Conservation (phyloP, 1,284 basidiomycete genomes). For the Ceratobasidium sp. region DNA sequence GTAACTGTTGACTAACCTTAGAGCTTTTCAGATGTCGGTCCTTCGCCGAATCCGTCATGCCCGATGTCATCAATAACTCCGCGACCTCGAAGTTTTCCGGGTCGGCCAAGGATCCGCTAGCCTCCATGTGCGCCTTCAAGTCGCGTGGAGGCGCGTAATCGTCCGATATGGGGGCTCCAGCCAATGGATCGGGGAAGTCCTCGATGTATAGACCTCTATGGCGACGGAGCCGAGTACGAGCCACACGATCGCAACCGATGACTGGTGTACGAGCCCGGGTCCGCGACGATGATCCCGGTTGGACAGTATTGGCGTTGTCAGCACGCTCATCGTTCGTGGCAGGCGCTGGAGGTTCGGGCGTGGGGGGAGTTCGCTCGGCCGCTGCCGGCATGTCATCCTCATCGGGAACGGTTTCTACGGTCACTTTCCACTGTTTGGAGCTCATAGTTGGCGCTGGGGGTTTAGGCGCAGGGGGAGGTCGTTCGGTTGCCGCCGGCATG, state of each 20-base stretch:
- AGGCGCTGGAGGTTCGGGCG: too few relatives aligned
- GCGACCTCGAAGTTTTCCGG: neutral
- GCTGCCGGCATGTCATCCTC: neutral
- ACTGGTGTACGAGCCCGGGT: neutral
- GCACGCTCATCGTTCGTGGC: neutral
- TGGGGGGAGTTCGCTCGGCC: neutral
- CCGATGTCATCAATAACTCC: neutral
- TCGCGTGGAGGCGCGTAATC: neutral
- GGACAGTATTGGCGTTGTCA: neutral
- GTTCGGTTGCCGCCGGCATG: too few relatives aligned
- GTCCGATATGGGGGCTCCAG: neutral
- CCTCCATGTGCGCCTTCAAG: neutral
- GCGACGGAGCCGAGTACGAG: neutral
- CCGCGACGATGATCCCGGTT: neutral
- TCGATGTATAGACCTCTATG: neutral
- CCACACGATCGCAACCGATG: neutral
- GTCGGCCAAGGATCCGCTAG: neutral
- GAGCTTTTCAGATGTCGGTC: conserved; percentile 5
- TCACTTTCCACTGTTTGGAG: too few relatives aligned
- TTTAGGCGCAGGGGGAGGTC: neutral
- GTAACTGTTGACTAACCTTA: neutral
- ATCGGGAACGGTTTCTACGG: too few relatives aligned
- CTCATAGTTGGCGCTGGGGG: too few relatives aligned
- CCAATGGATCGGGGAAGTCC: conserved; percentile 7
- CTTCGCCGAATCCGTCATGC: neutral